Evolutionary conservation across 805 yeast species (phyloP).

Genomic region (Nakazawaea ernobii): DNA sequence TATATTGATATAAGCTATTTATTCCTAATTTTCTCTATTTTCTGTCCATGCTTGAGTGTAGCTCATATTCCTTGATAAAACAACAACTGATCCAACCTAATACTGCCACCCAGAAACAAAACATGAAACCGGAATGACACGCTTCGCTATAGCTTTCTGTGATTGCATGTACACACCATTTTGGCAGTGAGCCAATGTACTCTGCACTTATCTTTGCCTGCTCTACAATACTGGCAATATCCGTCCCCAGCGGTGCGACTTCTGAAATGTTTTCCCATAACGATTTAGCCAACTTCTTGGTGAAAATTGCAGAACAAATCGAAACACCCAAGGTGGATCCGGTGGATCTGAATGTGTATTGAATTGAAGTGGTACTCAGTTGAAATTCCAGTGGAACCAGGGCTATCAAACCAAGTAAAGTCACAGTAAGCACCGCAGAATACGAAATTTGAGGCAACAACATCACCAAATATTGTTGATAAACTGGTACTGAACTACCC

Average conservation of each 20-base stretch:
- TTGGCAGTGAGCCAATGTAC: slow-evolving; percentile 49
- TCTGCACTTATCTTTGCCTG: slow-evolving; percentile 52
- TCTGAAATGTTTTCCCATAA: slow-evolving; percentile 17
- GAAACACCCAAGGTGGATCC: slow-evolving; percentile 53
- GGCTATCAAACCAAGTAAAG: slow-evolving; percentile 69
- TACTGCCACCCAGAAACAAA: slow-evolving; percentile 35
- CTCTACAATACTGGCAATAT: slow-evolving; percentile 30
- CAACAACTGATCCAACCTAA: slow-evolving; percentile 35
- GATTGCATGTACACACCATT: slow-evolving; percentile 39
- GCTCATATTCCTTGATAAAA: slow-evolving; percentile 50
- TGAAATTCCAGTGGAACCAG: slow-evolving; percentile 65
- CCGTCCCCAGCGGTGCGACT: slow-evolving; percentile 28
- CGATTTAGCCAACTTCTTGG: slow-evolving; percentile 31
- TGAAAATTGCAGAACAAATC: slow-evolving; percentile 44
- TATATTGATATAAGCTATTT: too few relatives aligned
- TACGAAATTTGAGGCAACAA: slow-evolving; percentile 60
- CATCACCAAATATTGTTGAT: slow-evolving; percentile 38
- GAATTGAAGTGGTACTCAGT: slow-evolving; percentile 85
- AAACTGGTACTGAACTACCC: slow-evolving; percentile 14
- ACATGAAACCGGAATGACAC: slow-evolving; percentile 40
- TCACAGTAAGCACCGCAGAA: slow-evolving; percentile 62
- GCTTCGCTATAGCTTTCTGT: slow-evolving; percentile 45
- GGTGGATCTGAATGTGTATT: slow-evolving; percentile 61
- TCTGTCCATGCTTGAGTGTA: slow-evolving; percentile 48
- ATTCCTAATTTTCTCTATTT: slow-evolving; percentile 9